These are phyloP conservation scores for Bacidia rubella DNA, from an alignment of 495 filamentous ascomycete species.

Conservation along the genomic window DNA sequence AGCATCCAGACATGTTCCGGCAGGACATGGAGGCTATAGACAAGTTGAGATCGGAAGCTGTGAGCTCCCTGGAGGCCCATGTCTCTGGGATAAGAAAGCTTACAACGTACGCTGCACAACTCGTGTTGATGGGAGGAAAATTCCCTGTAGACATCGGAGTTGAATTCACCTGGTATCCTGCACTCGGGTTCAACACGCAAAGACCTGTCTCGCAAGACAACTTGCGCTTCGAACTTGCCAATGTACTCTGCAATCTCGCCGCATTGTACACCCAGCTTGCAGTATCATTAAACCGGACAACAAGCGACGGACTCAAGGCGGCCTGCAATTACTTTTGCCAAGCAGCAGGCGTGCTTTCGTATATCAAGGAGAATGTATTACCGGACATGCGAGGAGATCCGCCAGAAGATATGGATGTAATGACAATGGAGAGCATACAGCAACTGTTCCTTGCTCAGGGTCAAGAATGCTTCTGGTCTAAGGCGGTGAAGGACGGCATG, in stretches of 20 bases:
- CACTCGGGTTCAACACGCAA: constrained; percentile 77
- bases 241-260: constrained; percentile 83
- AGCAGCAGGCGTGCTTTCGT: constrained; percentile 67
- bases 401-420: constrained; percentile 89
- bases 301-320: constrained; percentile 68
- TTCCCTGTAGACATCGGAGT: constrained; percentile 95
- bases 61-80: constrained; percentile 81
- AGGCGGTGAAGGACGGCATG: constrained; percentile 85
- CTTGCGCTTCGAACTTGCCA: constrained; percentile 86
- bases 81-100: constrained; percentile 79
- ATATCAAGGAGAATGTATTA: constrained; percentile 66
- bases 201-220: constrained; percentile 80
- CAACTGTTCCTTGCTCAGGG: constrained; percentile 79
- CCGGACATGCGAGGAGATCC: constrained; percentile 75
- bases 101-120: constrained; percentile 76
- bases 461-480: constrained; percentile 97
- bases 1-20: constrained; percentile 95
- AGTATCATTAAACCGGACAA: constrained; percentile 64
- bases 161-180: constrained; percentile 91
- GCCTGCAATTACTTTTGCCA: constrained; percentile 88
- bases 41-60: constrained; percentile 61
- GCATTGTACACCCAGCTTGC: constrained; percentile 90
- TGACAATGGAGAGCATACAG: constrained; percentile 71
- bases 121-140: constrained; percentile 89
- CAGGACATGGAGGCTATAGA: constrained; percentile 82